Evolutionary conservation across 139 green algal species (phyloP).

Genomic region (Eudorina sp.): DNA sequence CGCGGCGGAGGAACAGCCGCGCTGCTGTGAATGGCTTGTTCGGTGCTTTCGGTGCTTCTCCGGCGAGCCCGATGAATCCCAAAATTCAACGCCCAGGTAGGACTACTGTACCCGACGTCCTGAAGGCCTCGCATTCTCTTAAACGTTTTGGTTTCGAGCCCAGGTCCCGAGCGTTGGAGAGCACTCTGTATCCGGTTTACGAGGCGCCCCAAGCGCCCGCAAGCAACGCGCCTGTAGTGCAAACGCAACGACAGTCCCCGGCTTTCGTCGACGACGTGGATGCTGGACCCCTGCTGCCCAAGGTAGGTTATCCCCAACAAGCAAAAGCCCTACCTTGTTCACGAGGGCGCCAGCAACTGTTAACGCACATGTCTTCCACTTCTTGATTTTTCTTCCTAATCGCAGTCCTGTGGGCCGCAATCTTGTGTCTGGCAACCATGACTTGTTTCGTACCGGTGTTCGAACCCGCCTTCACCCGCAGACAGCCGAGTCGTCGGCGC

Average conservation of each 20-base stretch:
- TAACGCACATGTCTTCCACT: too few relatives aligned
- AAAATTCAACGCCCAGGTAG: constrained; percentile 1
- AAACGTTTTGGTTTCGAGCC: not conserved
- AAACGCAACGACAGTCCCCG: not conserved
- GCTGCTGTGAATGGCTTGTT: constrained; percentile 21
- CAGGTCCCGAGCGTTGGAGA: constrained; percentile 15
- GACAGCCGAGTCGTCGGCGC: constrained; percentile 5
- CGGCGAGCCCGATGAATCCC: not conserved
- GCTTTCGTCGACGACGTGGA: constrained; percentile 24
- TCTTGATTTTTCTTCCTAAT: too few relatives aligned
- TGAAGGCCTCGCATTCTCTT: not conserved
- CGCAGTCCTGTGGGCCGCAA: too few relatives aligned
- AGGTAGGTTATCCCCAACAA: not conserved
- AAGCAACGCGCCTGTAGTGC: not conserved
- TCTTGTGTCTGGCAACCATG: too few relatives aligned
- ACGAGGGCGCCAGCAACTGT: too few relatives aligned
- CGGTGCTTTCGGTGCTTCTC: constrained; percentile 26
- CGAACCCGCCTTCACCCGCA: not conserved
- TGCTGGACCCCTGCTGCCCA: constrained; percentile 16
- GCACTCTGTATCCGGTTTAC: not conserved
- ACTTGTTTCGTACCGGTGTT: too few relatives aligned
- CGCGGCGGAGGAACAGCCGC: not conserved
- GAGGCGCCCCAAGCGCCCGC: not conserved
- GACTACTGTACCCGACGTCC: not conserved
- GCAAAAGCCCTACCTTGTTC: not conserved